Conservation (phyloP, 768 basidiomycete species). For the Phylloporus scabripes region DNA sequence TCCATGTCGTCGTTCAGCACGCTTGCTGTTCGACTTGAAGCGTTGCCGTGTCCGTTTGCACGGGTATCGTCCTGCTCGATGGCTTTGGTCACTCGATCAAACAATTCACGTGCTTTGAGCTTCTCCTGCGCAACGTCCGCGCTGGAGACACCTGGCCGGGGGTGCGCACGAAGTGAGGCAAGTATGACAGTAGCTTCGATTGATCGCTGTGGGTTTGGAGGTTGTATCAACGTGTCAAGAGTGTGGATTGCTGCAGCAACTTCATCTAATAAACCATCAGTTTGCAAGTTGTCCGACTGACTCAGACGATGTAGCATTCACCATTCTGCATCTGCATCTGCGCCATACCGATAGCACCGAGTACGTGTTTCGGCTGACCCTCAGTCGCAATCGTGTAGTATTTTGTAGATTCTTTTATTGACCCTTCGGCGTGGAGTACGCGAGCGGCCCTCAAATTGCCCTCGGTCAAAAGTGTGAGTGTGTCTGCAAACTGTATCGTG, state of each 20-base stretch:
- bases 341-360: conserved; percentile 80
- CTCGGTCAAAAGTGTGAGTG: conserved; percentile 76
- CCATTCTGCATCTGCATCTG: conserved; percentile 84
- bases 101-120: conserved; percentile 70
- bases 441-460: conserved; percentile 82
- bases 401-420: conserved; percentile 55
- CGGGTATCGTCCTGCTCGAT: conserved; percentile 58
- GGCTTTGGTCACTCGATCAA: conserved; percentile 67
- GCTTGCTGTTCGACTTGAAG: conserved; percentile 37
- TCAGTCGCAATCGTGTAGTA: conserved; percentile 66
- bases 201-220: conserved; percentile 58
- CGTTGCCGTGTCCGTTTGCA: conserved; percentile 34
- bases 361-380: conserved; percentile 65
- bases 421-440: conserved; percentile 69
- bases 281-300: neutral
- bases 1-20: conserved; percentile 73
- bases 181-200: conserved; percentile 85
- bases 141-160: conserved; percentile 72
- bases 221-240: conserved; percentile 69
- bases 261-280: conserved; percentile 51
- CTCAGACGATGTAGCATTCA: conserved; percentile 28
- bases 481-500: conserved; percentile 91
- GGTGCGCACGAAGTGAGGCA: conserved; percentile 80
- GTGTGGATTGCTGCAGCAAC: conserved; percentile 81
- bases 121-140: conserved; percentile 71